phyloP scores from a whole-genome alignment of 306 rosid genomes.

The Vachellia pachyceras region DNA sequence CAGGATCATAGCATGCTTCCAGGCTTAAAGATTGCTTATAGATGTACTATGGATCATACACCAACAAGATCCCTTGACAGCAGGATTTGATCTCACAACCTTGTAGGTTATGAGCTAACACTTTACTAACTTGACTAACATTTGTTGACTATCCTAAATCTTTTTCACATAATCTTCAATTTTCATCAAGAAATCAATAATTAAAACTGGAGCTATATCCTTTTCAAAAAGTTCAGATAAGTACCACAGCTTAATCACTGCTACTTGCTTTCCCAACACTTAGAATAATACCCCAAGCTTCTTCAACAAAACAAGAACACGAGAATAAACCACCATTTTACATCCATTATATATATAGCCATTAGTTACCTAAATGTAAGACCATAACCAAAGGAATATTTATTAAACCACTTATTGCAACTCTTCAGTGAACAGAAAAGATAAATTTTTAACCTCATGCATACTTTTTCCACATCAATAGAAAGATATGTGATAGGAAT shows the following conservation, averaged over 20 bases:
- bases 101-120: too few relatives aligned
- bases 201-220: neutral
- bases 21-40: too few relatives aligned
- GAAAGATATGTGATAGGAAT: conserved; percentile 20
- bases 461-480: neutral
- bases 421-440: conserved; percentile 16
- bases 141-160: too few relatives aligned
- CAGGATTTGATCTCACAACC: too few relatives aligned
- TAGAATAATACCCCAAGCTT: conserved; percentile 13
- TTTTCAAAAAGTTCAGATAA: neutral
- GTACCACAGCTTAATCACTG: conserved; percentile 13
- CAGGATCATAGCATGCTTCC: too few relatives aligned
- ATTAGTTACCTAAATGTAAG: neutral
- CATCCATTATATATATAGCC: neutral
- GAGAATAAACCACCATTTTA: neutral
- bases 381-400: neutral
- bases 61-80: too few relatives aligned
- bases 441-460: conserved; percentile 8
- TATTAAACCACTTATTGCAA: conserved; percentile 16
- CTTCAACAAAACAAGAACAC: conserved; percentile 4
- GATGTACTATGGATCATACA: too few relatives aligned
- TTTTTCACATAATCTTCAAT: neutral
- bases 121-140: too few relatives aligned
- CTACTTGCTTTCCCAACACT: conserved; percentile 1
- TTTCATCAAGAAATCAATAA: conserved; percentile 15